A percentile compares a stretch with the other conserved stretches of the same genome.
Evolutionary conservation across 1,139 yeast genomes (phyloP).

Genomic region (Diutina neorugosa): DNA sequence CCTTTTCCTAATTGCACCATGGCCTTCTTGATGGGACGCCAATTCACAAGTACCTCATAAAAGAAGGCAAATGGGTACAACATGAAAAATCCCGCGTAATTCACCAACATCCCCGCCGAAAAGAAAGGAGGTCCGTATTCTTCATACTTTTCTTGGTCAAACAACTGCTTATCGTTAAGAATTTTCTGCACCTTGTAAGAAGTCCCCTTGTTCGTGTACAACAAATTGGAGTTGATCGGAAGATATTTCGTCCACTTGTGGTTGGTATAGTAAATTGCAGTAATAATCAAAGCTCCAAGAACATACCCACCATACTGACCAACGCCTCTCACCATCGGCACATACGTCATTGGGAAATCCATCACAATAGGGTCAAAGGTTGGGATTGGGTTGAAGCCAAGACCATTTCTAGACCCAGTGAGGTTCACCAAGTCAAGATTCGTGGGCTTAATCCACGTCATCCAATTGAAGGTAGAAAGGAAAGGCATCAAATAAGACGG

Average conservation of each 20-base stretch:
- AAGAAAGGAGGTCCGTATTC: conserved; percentile 28
- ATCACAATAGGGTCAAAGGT: conserved; percentile 40
- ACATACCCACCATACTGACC: conserved; percentile 16
- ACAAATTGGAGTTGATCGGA: conserved; percentile 32
- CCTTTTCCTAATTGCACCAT: conserved; percentile 5
- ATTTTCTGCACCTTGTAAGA: conserved; percentile 27
- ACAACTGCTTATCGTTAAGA: conserved; percentile 12
- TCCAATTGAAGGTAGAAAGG: conserved; percentile 47
- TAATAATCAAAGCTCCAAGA: conserved; percentile 21
- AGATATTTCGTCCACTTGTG: conserved; percentile 38
- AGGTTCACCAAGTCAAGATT: conserved; percentile 41
- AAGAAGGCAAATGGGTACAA: conserved; percentile 41
- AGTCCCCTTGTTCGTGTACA: conserved; percentile 33
- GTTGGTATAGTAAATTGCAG: conserved; percentile 39
- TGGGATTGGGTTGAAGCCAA: conserved; percentile 47
- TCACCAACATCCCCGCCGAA: conserved; percentile 28
- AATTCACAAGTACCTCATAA: conserved; percentile 7
- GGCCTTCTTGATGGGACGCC: conserved; percentile 7
- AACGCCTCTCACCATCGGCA: conserved; percentile 27
- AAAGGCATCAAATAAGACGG: conserved; percentile 42
- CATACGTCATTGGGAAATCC: conserved; percentile 11
- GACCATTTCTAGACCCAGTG: conserved; percentile 38
- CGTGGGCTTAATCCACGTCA: conserved; percentile 49
- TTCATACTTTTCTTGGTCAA: conserved; percentile 8
- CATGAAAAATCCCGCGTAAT: conserved; percentile 47